These are phyloP conservation scores for Ogataea ramenticola DNA, from an alignment of 805 yeast species.

Conservation along the genomic window DNA sequence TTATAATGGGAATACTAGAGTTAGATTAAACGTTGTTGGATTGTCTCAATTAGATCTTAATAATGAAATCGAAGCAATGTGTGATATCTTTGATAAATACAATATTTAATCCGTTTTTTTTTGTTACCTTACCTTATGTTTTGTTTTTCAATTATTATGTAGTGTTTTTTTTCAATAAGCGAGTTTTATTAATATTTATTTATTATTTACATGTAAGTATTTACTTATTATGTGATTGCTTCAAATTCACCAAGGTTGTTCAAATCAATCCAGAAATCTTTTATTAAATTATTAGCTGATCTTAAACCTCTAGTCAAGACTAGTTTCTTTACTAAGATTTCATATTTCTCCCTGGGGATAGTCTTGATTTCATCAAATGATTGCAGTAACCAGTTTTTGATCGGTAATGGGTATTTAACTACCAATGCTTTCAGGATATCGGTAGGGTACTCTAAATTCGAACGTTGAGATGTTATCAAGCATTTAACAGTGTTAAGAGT, in stretches of 20 bases:
- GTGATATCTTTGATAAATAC: slow-evolving; percentile 34
- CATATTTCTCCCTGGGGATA: slow-evolving; percentile 24
- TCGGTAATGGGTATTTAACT: slow-evolving; percentile 29
- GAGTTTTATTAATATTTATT: slow-evolving; percentile 1
- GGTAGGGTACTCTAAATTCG: slow-evolving; percentile 52
- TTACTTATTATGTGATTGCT: neutral
- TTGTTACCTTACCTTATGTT: neutral
- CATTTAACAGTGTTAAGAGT: slow-evolving; percentile 33
- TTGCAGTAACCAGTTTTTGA: slow-evolving; percentile 40
- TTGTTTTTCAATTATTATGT: no score
- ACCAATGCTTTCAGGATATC: slow-evolving; percentile 38
- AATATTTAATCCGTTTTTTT: slow-evolving; percentile 12
- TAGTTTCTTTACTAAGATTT: slow-evolving; percentile 45
- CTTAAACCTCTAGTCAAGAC: slow-evolving; percentile 61
- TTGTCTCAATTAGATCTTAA: slow-evolving; percentile 46
- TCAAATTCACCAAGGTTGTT: slow-evolving; percentile 43
- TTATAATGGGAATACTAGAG: slow-evolving; percentile 71
- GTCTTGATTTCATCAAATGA: slow-evolving; percentile 22
- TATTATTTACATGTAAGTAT: neutral
- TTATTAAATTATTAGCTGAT: slow-evolving; percentile 46
- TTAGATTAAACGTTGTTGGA: slow-evolving; percentile 63
- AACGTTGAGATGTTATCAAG: slow-evolving; percentile 46
- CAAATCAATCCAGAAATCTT: slow-evolving; percentile 57
- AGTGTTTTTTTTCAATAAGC: no score
- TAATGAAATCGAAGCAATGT: slow-evolving; percentile 54